Evolutionary conservation across 441 rosid genomes (phyloP).

Genomic region (Mallotus repandus): DNA sequence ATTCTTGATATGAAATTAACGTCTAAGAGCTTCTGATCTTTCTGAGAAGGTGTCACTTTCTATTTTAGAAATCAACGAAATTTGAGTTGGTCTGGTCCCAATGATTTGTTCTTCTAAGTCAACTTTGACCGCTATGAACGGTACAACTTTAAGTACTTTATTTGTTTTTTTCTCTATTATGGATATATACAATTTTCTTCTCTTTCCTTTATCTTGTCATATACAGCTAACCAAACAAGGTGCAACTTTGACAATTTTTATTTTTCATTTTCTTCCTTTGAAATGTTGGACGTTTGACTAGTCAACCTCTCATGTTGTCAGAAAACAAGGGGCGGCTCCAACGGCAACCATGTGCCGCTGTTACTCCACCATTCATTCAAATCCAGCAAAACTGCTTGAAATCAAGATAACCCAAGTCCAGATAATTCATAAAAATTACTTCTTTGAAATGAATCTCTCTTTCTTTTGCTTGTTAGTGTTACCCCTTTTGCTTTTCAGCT

Average conservation of each 20-base stretch:
- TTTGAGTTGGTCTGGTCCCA: too few relatives aligned
- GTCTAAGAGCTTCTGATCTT: not conserved
- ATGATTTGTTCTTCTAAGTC: not conserved
- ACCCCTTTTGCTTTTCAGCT: not conserved
- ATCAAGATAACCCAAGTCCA: not conserved
- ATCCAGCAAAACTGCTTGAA: not conserved
- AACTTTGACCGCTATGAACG: not conserved
- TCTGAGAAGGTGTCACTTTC: not conserved
- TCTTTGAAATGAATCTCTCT: not conserved
- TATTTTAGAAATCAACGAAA: not conserved
- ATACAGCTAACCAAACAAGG: too few relatives aligned
- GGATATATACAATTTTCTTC: too few relatives aligned
- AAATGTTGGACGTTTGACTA: not conserved
- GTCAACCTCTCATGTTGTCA: not conserved
- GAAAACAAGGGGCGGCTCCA: not conserved
- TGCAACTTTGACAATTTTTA: too few relatives aligned
- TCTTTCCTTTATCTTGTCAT: too few relatives aligned
- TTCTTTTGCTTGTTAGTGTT: conserved; percentile 1
- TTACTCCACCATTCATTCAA: too few relatives aligned
- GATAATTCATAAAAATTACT: not conserved
- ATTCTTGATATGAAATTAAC: not conserved
- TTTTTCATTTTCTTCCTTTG: too few relatives aligned
- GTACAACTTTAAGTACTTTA: too few relatives aligned
- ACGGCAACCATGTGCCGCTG: too few relatives aligned
- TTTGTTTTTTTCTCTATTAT: too few relatives aligned